These are phyloP conservation scores for Aspergillus flavus DNA, from an alignment of 2,329 filamentous ascomycete species.

Conservation along the genomic window DNA sequence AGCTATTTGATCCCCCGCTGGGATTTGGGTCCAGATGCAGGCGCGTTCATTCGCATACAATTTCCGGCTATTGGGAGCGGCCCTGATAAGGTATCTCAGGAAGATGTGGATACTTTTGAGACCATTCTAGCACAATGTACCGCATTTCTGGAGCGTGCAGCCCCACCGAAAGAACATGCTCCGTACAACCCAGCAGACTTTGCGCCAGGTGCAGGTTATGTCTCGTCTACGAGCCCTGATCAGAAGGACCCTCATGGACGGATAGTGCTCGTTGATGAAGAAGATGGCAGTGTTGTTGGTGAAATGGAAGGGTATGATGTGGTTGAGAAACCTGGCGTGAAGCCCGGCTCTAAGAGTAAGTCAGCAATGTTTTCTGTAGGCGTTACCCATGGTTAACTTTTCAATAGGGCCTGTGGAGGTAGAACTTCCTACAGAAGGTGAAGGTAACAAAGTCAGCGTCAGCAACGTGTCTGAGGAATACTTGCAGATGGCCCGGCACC, in stretches of 20 bases:
- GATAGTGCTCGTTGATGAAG: slow-evolving; percentile 92
- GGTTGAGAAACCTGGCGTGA: slow-evolving; percentile 73
- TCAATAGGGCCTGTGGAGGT: slow-evolving; percentile 51
- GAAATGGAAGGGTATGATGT: slow-evolving; percentile 84
- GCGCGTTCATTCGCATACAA: slow-evolving; percentile 90
- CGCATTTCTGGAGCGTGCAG: slow-evolving; percentile 84
- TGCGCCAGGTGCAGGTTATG: slow-evolving; percentile 77
- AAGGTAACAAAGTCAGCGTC: slow-evolving; percentile 51
- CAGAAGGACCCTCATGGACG: slow-evolving; percentile 61
- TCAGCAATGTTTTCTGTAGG: background rate
- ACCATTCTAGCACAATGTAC: slow-evolving; percentile 98
- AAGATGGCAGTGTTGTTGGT: slow-evolving; percentile 92
- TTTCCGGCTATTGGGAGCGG: slow-evolving; percentile 76
- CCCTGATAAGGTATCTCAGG: slow-evolving; percentile 68
- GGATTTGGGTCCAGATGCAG: slow-evolving; percentile 85
- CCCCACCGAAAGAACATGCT: slow-evolving; percentile 55
- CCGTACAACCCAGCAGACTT: slow-evolving; percentile 81
- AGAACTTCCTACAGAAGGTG: slow-evolving; percentile 48
- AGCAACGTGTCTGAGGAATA: slow-evolving; percentile 60
- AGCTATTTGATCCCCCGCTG: slow-evolving; percentile 95
- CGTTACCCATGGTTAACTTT: slow-evolving; percentile 11
- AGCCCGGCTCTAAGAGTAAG: slow-evolving; percentile 88
- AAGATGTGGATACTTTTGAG: slow-evolving; percentile 95
- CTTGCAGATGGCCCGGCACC: slow-evolving; percentile 76
- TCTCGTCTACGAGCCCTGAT: slow-evolving; percentile 42